Conservation (phyloP, 2,329 filamentous ascomycete genomes). For the Cercospora sp. region DNA sequence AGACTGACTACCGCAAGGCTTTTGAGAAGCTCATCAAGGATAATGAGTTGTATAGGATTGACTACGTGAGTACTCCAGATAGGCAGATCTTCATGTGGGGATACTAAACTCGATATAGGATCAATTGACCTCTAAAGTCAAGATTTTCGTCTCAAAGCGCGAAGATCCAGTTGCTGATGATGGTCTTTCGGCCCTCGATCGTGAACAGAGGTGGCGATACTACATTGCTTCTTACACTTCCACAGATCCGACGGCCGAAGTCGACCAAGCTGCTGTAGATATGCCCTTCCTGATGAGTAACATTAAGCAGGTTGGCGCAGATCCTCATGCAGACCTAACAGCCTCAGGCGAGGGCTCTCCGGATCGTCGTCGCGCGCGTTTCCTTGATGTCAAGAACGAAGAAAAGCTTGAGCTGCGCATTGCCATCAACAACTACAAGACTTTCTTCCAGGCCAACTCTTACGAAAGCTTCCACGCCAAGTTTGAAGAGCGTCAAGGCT, state of each 20-base stretch:
- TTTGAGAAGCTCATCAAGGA: constrained; percentile 93
- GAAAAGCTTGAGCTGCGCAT: constrained; percentile 51
- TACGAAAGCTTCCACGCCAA: constrained; percentile 46
- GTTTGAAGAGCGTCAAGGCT: constrained; percentile 39
- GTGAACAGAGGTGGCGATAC: constrained; percentile 77
- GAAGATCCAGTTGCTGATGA: constrained; percentile 74
- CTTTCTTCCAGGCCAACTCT: constrained; percentile 46
- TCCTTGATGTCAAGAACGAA: constrained; percentile 34
- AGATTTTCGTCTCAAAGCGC: constrained; percentile 80
- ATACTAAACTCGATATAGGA: constrained; percentile 49
- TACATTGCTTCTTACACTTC: constrained; percentile 92
- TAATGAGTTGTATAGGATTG: constrained; percentile 84
- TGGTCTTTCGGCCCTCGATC: constrained; percentile 56
- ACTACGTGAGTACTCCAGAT: constrained; percentile 69
- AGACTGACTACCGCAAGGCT: constrained; percentile 87
- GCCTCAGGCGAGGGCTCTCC: background rate
- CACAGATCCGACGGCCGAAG: constrained; percentile 71
- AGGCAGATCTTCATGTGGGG: background rate
- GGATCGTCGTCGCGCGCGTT: constrained; percentile 19
- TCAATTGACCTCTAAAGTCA: constrained; percentile 67
- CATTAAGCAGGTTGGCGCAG: constrained; percentile 41
- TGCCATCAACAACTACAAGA: constrained; percentile 45
- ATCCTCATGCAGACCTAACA: constrained; percentile 31
- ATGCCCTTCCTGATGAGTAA: constrained; percentile 45
- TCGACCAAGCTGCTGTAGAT: constrained; percentile 37